Evolutionary conservation across 208 protist species (phyloP), one percentile per base, ranked within the genome.

Genomic region (Wallacemonas sp.): DNA sequence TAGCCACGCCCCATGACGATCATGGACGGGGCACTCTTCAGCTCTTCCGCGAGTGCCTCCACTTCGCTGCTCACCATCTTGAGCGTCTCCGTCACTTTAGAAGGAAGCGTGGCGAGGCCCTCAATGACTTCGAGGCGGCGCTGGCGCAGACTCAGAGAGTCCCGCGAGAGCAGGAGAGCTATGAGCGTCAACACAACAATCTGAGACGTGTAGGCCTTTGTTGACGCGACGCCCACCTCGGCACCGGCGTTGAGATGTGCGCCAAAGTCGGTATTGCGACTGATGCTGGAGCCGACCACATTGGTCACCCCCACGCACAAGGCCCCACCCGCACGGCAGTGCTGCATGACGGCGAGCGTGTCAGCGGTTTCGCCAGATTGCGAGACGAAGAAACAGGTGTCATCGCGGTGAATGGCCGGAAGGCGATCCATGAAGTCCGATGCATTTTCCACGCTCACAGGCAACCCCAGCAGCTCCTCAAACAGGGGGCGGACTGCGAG

Each of bases 181-280:
- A 98, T 51, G 45, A 99, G 76, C 19, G 91, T 77, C 21, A 99
- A 75, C 0, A 94, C 77, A 2, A 96, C 67, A 26, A 98, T 79
- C 78, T 99, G 97, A 15, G 85, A 92, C n/a, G 97, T 98, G 82
- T 98, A 99, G 4, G 97, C 97, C 78, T 99, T 99, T 26, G 97
- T 99, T 0, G 88, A 97, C 2, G 97, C 97, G 12, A 99, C 97
- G n/a, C 95, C 92, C 11, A 98, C 94, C 73, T 99, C 97, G 6
- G 87, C 77, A 15, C 97, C 97, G 17, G 93, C 92, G 72, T 98
- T 97, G 2, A 98, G 66, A 55, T 97, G 85, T 0, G 92, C 75
- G 39, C 88, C 86, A 63, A 89, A 97, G 58, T 95, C 68, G 2
- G 95, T 92, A 34, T 84, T 62, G 19, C 97, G 86, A 21, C 87